These are phyloP conservation scores for Sarocladium kiliense DNA, from an alignment of 2,329 filamentous ascomycete genomes.

Conservation along the genomic window DNA sequence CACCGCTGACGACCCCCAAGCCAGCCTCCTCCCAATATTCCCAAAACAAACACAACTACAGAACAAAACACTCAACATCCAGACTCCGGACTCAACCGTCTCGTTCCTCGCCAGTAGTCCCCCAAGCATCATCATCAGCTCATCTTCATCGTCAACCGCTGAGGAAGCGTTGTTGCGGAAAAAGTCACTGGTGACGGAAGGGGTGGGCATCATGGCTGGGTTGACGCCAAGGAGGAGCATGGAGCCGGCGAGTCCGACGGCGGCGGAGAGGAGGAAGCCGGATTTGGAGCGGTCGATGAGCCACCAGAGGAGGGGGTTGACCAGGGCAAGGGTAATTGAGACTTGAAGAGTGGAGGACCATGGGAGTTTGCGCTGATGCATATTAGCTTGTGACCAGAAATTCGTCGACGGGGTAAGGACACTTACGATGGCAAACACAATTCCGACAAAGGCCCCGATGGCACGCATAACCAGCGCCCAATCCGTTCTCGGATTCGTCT, in stretches of 20 bases:
- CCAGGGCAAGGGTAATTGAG: slow-evolving; percentile 80
- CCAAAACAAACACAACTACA: slow-evolving; percentile 95
- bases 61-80: slow-evolving; percentile 90
- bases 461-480: slow-evolving; percentile 64
- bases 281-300: slow-evolving; percentile 85
- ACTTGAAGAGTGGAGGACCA: slow-evolving; percentile 96
- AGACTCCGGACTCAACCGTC: slow-evolving; percentile 68
- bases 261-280: slow-evolving; percentile 73
- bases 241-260: slow-evolving; percentile 71
- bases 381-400: neutral
- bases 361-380: slow-evolving; percentile 69
- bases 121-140: slow-evolving; percentile 32
- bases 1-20: slow-evolving; percentile 41
- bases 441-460: slow-evolving; percentile 56
- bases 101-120: slow-evolving; percentile 53
- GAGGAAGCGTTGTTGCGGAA: neutral
- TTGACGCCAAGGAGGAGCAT: slow-evolving; percentile 68
- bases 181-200: slow-evolving; percentile 32
- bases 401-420: neutral
- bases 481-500: slow-evolving; percentile 48
- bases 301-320: slow-evolving; percentile 94
- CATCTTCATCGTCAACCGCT: slow-evolving; percentile 11
- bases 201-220: slow-evolving; percentile 70
- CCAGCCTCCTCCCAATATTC: slow-evolving; percentile 81
- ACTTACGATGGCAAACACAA: slow-evolving; percentile 57